Evolutionary conservation across 2,329 filamentous ascomycete genomes (phyloP).

Genomic region (Alternaria atra): DNA sequence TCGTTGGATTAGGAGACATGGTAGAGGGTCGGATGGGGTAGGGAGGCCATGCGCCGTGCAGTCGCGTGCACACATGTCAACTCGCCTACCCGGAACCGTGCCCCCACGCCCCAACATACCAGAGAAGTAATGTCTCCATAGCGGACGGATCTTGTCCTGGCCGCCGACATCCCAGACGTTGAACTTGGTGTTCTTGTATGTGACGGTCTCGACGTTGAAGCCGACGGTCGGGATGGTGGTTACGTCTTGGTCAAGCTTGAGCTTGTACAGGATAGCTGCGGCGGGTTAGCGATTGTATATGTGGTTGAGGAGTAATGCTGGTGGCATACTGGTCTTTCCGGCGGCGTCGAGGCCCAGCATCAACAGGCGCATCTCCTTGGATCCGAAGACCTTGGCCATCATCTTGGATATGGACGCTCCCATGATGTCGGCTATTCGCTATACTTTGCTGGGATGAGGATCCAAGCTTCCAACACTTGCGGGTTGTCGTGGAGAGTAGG

Average conservation of each 20-base stretch:
- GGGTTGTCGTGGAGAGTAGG: background rate
- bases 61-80: slow-evolving; percentile 21
- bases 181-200: slow-evolving; percentile 99
- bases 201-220: slow-evolving; percentile 99
- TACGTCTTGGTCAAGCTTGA: slow-evolving; percentile 99
- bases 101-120: slow-evolving; percentile 56
- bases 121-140: slow-evolving; percentile 99
- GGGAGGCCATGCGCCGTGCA: slow-evolving; percentile 24
- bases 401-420: slow-evolving; percentile 91
- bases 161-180: slow-evolving; percentile 99
- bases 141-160: slow-evolving; percentile 99
- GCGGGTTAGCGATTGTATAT: slow-evolving; percentile 24
- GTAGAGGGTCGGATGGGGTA: background rate
- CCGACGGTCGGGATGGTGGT: slow-evolving; percentile 99
- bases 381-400: slow-evolving; percentile 99
- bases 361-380: slow-evolving; percentile 96
- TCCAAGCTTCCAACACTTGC: background rate
- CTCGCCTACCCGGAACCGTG: slow-evolving; percentile 45
- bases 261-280: slow-evolving; percentile 93
- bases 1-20: slow-evolving; percentile 7
- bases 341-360: slow-evolving; percentile 98
- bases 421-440: slow-evolving; percentile 69
- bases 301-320: background rate
- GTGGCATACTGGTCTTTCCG: slow-evolving; percentile 81
- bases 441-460: slow-evolving; percentile 2